These are phyloP conservation scores for Aspergillus ellipticus DNA, from an alignment of 495 filamentous ascomycete species.

Conservation along the genomic window DNA sequence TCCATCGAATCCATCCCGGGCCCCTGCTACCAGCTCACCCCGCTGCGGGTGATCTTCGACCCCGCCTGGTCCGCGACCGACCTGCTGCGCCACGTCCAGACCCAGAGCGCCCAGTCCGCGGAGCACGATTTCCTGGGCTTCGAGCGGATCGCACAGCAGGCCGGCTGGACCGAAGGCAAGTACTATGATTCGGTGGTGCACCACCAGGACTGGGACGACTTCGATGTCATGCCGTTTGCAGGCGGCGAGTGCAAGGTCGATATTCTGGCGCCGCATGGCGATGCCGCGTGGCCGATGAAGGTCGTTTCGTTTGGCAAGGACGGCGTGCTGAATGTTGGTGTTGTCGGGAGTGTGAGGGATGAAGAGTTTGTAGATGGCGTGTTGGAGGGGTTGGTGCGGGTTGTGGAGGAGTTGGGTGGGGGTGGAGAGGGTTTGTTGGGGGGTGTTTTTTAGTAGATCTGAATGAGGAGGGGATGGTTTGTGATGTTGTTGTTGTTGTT, in stretches of 20 bases:
- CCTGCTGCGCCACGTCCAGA: constrained; percentile 19
- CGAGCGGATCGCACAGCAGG: constrained; percentile 7
- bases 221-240: constrained; percentile 41
- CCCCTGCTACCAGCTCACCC: constrained; percentile 25
- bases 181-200: constrained; percentile 18
- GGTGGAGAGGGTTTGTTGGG: neutral
- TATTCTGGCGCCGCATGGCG: constrained; percentile 35
- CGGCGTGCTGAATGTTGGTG: constrained; percentile 31
- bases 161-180: neutral
- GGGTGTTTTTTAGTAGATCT: neutral
- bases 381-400: constrained; percentile 27
- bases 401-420: constrained; percentile 22
- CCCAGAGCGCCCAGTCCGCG: constrained; percentile 11
- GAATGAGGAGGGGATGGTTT: no score
- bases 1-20: neutral
- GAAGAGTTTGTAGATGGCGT: constrained; percentile 21
- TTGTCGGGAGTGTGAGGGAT: constrained; percentile 27
- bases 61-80: constrained; percentile 20
- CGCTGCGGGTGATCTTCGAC: constrained; percentile 21
- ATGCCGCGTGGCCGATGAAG: constrained; percentile 35
- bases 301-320: constrained; percentile 35
- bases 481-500: constrained; percentile 3
- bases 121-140: constrained; percentile 19
- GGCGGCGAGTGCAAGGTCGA: constrained; percentile 30
- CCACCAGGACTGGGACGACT: constrained; percentile 26